A percentile compares a stretch with the other conserved stretches of the same genome.
phyloP scores from a whole-genome alignment of 192 early-diverging fungal species.

The Lobosporangium transversale region DNA sequence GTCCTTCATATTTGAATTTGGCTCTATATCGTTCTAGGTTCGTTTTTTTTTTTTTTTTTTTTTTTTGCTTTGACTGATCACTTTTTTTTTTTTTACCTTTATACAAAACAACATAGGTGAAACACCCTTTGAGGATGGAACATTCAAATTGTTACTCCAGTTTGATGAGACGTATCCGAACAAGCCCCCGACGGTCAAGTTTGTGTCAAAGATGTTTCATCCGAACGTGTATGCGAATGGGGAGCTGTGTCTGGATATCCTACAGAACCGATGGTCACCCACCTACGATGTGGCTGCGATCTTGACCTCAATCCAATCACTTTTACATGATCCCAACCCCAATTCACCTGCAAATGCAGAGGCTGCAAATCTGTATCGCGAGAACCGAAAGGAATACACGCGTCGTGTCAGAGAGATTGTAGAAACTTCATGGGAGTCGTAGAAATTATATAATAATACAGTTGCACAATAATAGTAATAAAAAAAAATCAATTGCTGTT shows the following conservation, averaged over 20 bases:
- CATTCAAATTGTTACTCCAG: slow-evolving; percentile 91
- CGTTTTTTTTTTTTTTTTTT: too few relatives aligned
- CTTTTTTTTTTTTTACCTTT: slow-evolving; percentile 10
- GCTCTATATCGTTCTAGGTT: too few relatives aligned
- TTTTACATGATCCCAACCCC: slow-evolving; percentile 97
- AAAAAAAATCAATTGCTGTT: too few relatives aligned
- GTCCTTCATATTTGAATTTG: too few relatives aligned
- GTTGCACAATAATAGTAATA: neutral
- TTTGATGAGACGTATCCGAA: slow-evolving; percentile 99
- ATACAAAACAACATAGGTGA: slow-evolving; percentile 75
- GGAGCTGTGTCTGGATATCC: slow-evolving; percentile 96
- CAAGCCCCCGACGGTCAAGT: slow-evolving; percentile 95
- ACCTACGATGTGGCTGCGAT: slow-evolving; percentile 96
- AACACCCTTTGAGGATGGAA: slow-evolving; percentile 98
- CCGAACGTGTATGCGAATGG: slow-evolving; percentile 98
- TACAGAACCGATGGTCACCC: slow-evolving; percentile 97
- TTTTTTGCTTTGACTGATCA: too few relatives aligned
- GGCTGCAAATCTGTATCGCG: slow-evolving; percentile 91
- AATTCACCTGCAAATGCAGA: slow-evolving; percentile 97
- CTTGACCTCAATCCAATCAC: slow-evolving; percentile 93
- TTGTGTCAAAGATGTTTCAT: slow-evolving; percentile 97
- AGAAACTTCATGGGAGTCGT: slow-evolving; percentile 86
- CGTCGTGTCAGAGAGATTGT: slow-evolving; percentile 92
- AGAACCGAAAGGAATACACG: slow-evolving; percentile 94
- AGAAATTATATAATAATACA: too few relatives aligned